A percentile compares a stretch with the other conserved stretches of the same genome.
Evolutionary conservation across 208 protist species (phyloP).

Genomic region (Trypanosoma rangeli): DNA sequence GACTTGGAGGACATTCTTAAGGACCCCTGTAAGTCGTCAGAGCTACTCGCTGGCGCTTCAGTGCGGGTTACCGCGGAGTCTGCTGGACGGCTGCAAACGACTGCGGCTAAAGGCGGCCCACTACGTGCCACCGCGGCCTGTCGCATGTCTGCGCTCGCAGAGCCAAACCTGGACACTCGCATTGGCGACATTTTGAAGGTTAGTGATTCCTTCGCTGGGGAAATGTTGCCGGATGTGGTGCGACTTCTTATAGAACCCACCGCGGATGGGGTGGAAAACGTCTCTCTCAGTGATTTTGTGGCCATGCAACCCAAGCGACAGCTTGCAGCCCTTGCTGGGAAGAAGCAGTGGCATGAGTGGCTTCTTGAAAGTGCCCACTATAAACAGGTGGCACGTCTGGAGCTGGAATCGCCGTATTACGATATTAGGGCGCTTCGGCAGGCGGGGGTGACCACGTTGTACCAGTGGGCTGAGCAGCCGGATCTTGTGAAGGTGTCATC

Average conservation of each 20-base stretch:
- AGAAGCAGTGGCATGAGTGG: slow-evolving; percentile 77
- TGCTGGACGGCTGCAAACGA: slow-evolving; percentile 1
- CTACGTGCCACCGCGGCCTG: slow-evolving; percentile 27
- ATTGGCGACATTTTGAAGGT: slow-evolving; percentile 71
- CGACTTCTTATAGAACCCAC: slow-evolving; percentile 73
- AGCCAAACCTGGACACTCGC: slow-evolving; percentile 58
- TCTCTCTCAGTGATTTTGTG: slow-evolving; percentile 69
- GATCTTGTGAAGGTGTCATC: slow-evolving; percentile 74
- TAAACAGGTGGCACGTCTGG: slow-evolving; percentile 63
- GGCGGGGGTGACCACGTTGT: slow-evolving; percentile 69
- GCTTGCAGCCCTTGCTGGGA: slow-evolving; percentile 54
- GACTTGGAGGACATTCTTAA: slow-evolving; percentile 16
- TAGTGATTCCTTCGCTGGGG: slow-evolving; percentile 41
- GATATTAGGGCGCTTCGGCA: slow-evolving; percentile 66
- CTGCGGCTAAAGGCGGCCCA: slow-evolving; percentile 10
- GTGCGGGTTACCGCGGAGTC: neutral
- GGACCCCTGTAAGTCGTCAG: neutral
- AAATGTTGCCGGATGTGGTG: slow-evolving; percentile 67
- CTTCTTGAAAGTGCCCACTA: slow-evolving; percentile 70
- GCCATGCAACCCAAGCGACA: slow-evolving; percentile 80
- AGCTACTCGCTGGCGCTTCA: too few species aligned
- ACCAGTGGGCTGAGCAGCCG: slow-evolving; percentile 82
- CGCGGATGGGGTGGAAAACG: slow-evolving; percentile 63
- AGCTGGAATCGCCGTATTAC: slow-evolving; percentile 49
- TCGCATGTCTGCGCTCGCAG: slow-evolving; percentile 35